Conservation (phyloP, 2,329 filamentous ascomycete species). For the Sporothrix humicola region DNA sequence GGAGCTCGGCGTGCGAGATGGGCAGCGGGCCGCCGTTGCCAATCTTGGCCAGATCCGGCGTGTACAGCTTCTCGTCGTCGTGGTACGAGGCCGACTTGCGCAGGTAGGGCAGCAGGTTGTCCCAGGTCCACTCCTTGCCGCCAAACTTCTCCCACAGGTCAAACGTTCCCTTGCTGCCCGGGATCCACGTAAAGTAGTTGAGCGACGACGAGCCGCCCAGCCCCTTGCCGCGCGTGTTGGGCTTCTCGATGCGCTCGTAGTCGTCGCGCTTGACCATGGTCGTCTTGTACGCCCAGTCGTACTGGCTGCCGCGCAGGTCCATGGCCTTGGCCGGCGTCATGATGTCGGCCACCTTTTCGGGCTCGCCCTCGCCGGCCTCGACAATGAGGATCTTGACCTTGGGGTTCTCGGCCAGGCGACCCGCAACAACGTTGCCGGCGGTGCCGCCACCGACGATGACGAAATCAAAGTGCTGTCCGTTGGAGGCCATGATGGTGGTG, state of each 20-base stretch:
- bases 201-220: constrained; percentile 63
- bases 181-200: constrained; percentile 70
- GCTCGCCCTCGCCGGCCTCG: constrained; percentile 56
- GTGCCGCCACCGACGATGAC: constrained; percentile 53
- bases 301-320: constrained; percentile 58
- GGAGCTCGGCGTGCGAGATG: constrained; percentile 60
- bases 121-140: constrained; percentile 69
- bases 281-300: constrained; percentile 67
- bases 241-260: constrained; percentile 66
- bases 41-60: constrained; percentile 55
- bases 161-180: constrained; percentile 62
- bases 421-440: constrained; percentile 56
- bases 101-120: constrained; percentile 56
- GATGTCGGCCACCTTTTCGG: constrained; percentile 57
- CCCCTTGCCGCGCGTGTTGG: constrained; percentile 64
- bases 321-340: constrained; percentile 60
- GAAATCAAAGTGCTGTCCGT: constrained; percentile 50
- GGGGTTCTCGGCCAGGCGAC: constrained; percentile 57
- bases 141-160: constrained; percentile 75
- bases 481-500: constrained; percentile 45
- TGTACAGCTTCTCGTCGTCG: constrained; percentile 57
- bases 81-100: constrained; percentile 64
- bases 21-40: constrained; percentile 58
- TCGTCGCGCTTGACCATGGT: constrained; percentile 64
- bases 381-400: constrained; percentile 55